These are phyloP conservation scores for Marvania coccoides DNA, from an alignment of 139 green algal genomes.

Conservation along the genomic window DNA sequence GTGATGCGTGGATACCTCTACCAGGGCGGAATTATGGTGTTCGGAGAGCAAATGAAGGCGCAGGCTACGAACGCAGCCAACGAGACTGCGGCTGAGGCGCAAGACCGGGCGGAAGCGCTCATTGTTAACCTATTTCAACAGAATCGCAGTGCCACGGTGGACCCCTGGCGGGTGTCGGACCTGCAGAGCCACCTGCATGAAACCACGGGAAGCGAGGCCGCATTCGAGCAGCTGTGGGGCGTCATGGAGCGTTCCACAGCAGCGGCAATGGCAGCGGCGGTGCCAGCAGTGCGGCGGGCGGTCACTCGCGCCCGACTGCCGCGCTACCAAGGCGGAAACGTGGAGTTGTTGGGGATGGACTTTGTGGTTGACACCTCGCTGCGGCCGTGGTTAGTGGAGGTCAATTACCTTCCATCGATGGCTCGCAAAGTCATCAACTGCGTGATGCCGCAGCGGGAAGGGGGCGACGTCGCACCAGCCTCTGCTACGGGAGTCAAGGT, in stretches of 20 bases:
- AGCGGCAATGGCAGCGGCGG: slow-evolving; percentile 22
- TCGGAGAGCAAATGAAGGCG: slow-evolving; percentile 22
- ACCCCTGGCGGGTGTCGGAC: slow-evolving; percentile 45
- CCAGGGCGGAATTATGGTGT: slow-evolving; percentile 47
- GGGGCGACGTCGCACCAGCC: not conserved
- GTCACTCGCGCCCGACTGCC: not conserved
- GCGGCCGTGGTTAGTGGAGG: slow-evolving; percentile 57
- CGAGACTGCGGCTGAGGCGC: not conserved
- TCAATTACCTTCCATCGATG: slow-evolving; percentile 63
- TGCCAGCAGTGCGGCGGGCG: slow-evolving; percentile 7
- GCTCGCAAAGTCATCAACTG: slow-evolving; percentile 33
- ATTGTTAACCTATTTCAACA: slow-evolving; percentile 66
- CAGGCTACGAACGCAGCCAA: not conserved
- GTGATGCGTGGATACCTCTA: slow-evolving; percentile 44
- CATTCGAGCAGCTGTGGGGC: slow-evolving; percentile 21
- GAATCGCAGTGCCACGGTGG: slow-evolving; percentile 25
- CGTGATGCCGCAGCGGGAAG: not conserved
- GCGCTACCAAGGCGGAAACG: slow-evolving; percentile 9
- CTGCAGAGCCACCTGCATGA: slow-evolving; percentile 31
- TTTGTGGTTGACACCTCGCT: slow-evolving; percentile 57
- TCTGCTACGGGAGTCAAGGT: not conserved
- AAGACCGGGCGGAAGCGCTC: slow-evolving; percentile 19
- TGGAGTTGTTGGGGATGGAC: slow-evolving; percentile 62
- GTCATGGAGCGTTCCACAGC: slow-evolving; percentile 18
- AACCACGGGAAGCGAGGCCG: not conserved